Conservation (phyloP, 2,329 filamentous ascomycete species). For the Fusarium sarcochroum region DNA sequence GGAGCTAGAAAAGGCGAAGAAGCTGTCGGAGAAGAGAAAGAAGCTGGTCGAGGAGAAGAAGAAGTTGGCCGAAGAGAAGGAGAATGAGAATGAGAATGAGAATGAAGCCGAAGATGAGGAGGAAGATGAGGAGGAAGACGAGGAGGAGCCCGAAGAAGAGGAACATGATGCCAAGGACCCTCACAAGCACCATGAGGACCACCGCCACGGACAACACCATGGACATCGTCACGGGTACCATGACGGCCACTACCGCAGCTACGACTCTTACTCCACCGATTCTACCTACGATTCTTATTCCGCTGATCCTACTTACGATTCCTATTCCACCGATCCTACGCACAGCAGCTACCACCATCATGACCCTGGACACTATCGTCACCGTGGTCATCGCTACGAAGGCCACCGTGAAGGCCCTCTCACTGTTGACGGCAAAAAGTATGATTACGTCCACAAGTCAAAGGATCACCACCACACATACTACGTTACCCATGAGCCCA, state of each 20-base stretch:
- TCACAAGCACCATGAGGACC: conserved; percentile 4
- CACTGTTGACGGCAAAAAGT: conserved; percentile 17
- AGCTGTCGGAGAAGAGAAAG: not conserved
- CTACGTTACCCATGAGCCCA: conserved; percentile 24
- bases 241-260: conserved; percentile 6
- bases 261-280: not conserved
- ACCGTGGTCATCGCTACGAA: conserved; percentile 11
- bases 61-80: conserved; percentile 1
- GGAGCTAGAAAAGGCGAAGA: not conserved
- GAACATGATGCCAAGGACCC: conserved; percentile 4
- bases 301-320: not conserved
- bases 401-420: conserved; percentile 1
- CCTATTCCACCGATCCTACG: conserved; percentile 3
- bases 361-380: conserved; percentile 7
- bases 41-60: conserved; percentile 9
- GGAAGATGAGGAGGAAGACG: not conserved
- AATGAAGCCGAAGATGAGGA: conserved; percentile 1
- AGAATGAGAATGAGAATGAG: not conserved
- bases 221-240: conserved; percentile 8
- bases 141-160: not conserved
- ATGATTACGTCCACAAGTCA: conserved; percentile 34
- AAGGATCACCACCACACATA: conserved; percentile 27
- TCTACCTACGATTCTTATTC: not conserved
- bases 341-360: conserved; percentile 6
- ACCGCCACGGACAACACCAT: conserved; percentile 10